These are phyloP conservation scores for Elsinoe necatrix DNA, from an alignment of 2,329 filamentous ascomycete genomes.

Conservation along the genomic window DNA sequence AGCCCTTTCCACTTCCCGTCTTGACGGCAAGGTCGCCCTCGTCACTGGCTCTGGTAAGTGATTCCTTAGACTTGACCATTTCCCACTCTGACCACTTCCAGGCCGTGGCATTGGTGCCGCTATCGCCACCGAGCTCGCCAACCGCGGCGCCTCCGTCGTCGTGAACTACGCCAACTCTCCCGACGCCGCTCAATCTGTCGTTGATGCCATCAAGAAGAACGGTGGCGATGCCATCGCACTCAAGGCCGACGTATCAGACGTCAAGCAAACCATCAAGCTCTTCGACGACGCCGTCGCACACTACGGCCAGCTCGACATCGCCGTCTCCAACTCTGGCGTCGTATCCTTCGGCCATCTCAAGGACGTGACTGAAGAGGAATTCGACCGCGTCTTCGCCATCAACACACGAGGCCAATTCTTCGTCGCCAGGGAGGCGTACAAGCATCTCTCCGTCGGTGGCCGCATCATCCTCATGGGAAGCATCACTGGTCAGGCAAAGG, in stretches of 20 bases:
- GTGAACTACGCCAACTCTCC: constrained; percentile 61
- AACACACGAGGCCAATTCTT: constrained; percentile 58
- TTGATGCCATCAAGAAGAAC: constrained; percentile 55
- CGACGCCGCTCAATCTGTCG: constrained; percentile 56
- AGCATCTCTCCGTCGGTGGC: constrained; percentile 44
- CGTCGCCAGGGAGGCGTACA: constrained; percentile 50
- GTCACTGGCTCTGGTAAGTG: constrained; percentile 44
- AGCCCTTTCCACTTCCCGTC: constrained; percentile 40
- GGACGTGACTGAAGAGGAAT: constrained; percentile 47
- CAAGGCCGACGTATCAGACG: constrained; percentile 60
- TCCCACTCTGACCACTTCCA: constrained; percentile 27
- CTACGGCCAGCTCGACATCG: constrained; percentile 62
- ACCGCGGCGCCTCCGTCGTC: constrained; percentile 56
- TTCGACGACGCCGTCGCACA: constrained; percentile 55
- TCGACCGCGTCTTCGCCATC: constrained; percentile 51
- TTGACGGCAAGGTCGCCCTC: constrained; percentile 47
- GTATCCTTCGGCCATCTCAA: constrained; percentile 47
- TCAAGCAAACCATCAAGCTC: constrained; percentile 53
- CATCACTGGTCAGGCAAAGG: constrained; percentile 50
- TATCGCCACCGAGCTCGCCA: constrained; percentile 58
- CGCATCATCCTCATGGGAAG: constrained; percentile 48
- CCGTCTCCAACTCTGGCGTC: constrained; percentile 59
- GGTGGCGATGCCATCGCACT: constrained; percentile 56
- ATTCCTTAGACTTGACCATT: neutral
- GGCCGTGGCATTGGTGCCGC: constrained; percentile 58